Base-by-base conservation (phyloP, 148 eudicot species). In the Camellia sinensis region DNA sequence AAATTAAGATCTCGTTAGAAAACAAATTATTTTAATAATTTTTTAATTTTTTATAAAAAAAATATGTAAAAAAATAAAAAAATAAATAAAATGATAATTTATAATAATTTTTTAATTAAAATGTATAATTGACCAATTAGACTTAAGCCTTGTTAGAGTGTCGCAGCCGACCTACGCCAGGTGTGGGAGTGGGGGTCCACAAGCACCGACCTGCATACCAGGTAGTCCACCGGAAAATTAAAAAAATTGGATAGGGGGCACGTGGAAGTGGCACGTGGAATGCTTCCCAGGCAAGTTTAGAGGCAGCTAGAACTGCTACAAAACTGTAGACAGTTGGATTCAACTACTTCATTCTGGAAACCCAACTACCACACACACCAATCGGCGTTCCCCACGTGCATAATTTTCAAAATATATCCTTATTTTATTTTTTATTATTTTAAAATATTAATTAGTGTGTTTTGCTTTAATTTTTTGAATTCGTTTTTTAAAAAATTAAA, bases 231-330 rank as follows among this genome's bases (percentile, higher is more conserved):
- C 48, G 43, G 71, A 67, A 10, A 46, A 70, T 10, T 15, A 6
- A 52, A 18, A 43, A 14, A 43, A 67, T 22, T 15, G 45, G 12
- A 6, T 6, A 19, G 13, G 37, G 41, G 67, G 37, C 67, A 64
- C 67, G 67, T 64, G 57, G 66, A 2, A 29, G 66, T 7, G 66
- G 66, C 72, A 69, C 73, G 73, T 69, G 73, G 53, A 69, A 69
- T 17, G 29, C 52, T 4, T 48, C 5, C 7, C 52, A 48, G 52
- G 5, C 52, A 48, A 48, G 52, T 7, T 29, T 29, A 29, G 37
- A 29, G 37, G 37, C 37, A 29, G 37, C 37, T 29, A 29, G 37
- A 29, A 29, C 37, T 29, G 37, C 37, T 29, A 29, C 37, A 29
- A 29, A 29, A 29, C 37, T 29, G 37, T 29, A 48, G 2, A 41